These are phyloP conservation scores for Tetrapisispora phaffii DNA, from an alignment of 805 yeast genomes.

Conservation along the genomic window DNA sequence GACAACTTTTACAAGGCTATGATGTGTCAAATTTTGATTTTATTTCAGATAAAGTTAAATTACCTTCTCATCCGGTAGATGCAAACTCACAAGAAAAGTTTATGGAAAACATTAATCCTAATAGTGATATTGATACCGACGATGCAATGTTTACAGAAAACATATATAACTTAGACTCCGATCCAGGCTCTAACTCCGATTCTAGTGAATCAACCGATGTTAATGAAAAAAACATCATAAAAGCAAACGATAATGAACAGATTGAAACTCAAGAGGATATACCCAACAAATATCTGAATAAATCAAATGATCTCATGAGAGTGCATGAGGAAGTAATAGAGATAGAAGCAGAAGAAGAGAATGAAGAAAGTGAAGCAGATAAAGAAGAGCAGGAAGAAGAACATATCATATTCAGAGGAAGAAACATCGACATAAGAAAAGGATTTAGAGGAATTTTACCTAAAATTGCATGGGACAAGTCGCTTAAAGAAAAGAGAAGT, in stretches of 20 bases:
- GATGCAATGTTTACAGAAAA: background rate
- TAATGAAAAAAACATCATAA: background rate
- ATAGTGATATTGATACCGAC: background rate
- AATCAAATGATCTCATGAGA: background rate
- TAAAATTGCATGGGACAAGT: conserved; percentile 24
- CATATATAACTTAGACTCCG: background rate
- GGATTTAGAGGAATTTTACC: conserved; percentile 29
- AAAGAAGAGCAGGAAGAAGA: conserved; percentile 2
- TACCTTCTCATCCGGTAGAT: conserved; percentile 9
- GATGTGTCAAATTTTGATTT: conserved; percentile 21
- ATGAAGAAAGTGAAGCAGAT: background rate
- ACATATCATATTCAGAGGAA: conserved; percentile 23
- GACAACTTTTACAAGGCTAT: conserved; percentile 23
- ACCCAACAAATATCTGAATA: background rate
- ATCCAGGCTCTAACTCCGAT: background rate
- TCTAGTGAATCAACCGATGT: background rate
- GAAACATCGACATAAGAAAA: conserved; percentile 17
- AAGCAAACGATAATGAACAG: background rate
- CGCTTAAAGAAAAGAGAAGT: conserved; percentile 6
- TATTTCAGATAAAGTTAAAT: conserved; percentile 13
- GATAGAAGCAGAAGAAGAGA: background rate
- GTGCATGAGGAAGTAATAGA: background rate
- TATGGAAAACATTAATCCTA: background rate
- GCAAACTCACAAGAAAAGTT: conserved; percentile 2
- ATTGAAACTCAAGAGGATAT: background rate